phyloP scores from a whole-genome alignment of 768 basidiomycete species.

The Tephrocybe sp. region DNA sequence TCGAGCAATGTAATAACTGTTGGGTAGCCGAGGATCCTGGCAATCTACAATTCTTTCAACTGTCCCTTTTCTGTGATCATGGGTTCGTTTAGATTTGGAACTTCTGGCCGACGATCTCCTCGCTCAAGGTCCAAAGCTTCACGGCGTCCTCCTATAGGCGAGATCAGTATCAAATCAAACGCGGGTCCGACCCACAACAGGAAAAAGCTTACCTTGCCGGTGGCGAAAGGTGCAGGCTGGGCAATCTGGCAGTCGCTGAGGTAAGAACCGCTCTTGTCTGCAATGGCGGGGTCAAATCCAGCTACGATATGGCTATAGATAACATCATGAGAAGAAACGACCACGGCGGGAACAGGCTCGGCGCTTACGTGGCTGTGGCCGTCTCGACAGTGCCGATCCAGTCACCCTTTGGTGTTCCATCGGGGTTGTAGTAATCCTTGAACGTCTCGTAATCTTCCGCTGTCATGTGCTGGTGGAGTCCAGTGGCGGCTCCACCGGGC shows the following conservation, averaged over 20 bases:
- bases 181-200: background rate
- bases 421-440: constrained; percentile 9
- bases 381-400: constrained; percentile 1
- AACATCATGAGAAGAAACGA: background rate
- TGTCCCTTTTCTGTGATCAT: no score
- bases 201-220: constrained; percentile 3
- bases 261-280: constrained; percentile 11
- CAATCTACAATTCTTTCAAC: no score
- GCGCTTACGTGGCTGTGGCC: constrained; percentile 7
- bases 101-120: constrained; percentile 14
- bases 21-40: no score
- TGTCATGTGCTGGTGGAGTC: constrained; percentile 10
- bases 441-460: constrained; percentile 12
- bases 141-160: constrained; percentile 7
- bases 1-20: no score
- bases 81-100: no score
- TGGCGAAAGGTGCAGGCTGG: constrained; percentile 7
- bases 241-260: constrained; percentile 8
- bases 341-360: background rate
- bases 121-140: constrained; percentile 17
- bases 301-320: constrained; percentile 6
- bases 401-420: constrained; percentile 9
- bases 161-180: background rate
- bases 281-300: constrained; percentile 9
- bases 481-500: constrained; percentile 10